Evolutionary conservation across 2,329 filamentous ascomycete species (phyloP), one percentile per base, ranked within the genome.

Genomic region (Purpureocillium lavendulum): DNA sequence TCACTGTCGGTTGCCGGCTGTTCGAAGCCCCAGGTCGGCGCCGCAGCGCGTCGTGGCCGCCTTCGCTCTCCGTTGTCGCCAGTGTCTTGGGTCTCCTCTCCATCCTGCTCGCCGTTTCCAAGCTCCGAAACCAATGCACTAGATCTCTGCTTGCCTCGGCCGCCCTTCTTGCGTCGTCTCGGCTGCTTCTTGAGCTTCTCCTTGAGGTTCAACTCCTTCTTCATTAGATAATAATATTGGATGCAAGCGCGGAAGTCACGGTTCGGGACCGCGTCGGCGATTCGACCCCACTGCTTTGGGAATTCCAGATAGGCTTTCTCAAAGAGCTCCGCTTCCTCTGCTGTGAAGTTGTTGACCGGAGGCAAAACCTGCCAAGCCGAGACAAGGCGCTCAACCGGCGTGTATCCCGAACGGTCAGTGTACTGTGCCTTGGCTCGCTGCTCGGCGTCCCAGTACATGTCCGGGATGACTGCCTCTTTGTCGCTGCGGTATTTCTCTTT

Each of bases 151-250:
- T 81, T 80, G 29, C 67, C 70, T 51, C 75, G 60, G 48, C 69
- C 49, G 54, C 69, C 62, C 68, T 75, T 72, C 64, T 73, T 76
- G 44, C 73, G 67, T 52, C 70, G 69, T 57, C 70, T 76, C 42
- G 71, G 76, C 59, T 75, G 78, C 61, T 71, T 78, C 59, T 77
- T 81, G 24, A 83, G 69, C 60, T 84, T 86, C 54, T 86, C 82
- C 57, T 89, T 87, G 44, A 89, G 80, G 45, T 85, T 81, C 32
- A 80, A 74, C 35, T 80, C 72, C 62, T 82, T 83, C 63, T 80
- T 92, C 55, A 82, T 85, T 45, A 85, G 71, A 59, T 92, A 92
- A 61, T 92, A 92, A 59, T 89, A 87, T 55, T 87, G 82, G 49
- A 92, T 92, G 59, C 83, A 87, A 35, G 84, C 77, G 47, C 83